phyloP scores from a whole-genome alignment of 176 grass and related monocot species.

The Zoysia pacifica region DNA sequence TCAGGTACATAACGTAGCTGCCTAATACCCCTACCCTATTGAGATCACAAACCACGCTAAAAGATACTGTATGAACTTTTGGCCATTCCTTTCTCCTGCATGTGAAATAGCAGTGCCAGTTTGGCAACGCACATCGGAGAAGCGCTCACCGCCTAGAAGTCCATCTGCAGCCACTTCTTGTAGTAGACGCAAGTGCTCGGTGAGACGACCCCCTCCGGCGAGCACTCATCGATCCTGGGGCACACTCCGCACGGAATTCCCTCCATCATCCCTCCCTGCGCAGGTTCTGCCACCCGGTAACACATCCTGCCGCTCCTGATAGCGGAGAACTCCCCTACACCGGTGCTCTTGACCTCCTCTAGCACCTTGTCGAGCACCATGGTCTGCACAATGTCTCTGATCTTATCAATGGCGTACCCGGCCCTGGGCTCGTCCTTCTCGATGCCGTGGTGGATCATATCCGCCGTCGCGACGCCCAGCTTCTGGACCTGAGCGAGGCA shows the following conservation, averaged over 20 bases:
- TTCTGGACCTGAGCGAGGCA: slow-evolving; percentile 55
- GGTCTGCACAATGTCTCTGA: slow-evolving; percentile 54
- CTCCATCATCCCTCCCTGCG: slow-evolving; percentile 46
- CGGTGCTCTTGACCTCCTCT: slow-evolving; percentile 65
- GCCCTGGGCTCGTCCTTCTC: slow-evolving; percentile 23
- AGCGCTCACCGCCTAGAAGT: slow-evolving; percentile 55
- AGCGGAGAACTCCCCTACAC: slow-evolving; percentile 47
- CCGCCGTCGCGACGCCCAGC: slow-evolving; percentile 41
- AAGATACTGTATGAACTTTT: neutral
- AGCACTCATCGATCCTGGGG: slow-evolving; percentile 65
- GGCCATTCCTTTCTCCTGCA: neutral
- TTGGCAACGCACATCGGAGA: neutral
- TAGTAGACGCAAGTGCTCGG: slow-evolving; percentile 66
- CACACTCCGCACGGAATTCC: slow-evolving; percentile 72
- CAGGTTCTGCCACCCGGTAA: slow-evolving; percentile 35
- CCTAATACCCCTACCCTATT: neutral
- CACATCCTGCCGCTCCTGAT: slow-evolving; percentile 47
- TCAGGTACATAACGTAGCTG: neutral
- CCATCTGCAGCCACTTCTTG: slow-evolving; percentile 67
- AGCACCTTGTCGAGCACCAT: slow-evolving; percentile 66
- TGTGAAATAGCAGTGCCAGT: neutral
- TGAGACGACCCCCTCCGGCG: slow-evolving; percentile 58
- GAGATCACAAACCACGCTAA: neutral
- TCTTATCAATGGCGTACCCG: slow-evolving; percentile 34
- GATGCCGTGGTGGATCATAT: slow-evolving; percentile 49